Evolutionary conservation across 1,284 basidiomycete species (phyloP).

Genomic region (Somion occarium): DNA sequence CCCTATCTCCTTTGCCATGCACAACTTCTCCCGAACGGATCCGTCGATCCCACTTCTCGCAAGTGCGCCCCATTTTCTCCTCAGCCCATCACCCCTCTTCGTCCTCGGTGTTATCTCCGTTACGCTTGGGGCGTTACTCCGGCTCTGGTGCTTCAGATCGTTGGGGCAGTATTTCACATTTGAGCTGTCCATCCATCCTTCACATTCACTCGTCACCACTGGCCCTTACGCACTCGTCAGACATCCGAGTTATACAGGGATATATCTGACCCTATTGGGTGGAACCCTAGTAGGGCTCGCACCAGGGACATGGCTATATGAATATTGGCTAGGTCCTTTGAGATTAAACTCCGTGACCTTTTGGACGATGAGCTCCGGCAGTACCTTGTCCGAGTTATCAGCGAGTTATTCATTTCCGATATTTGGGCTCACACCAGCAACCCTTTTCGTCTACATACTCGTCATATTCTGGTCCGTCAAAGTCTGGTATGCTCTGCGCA

Average conservation of each 20-base stretch:
- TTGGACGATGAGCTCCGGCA: constrained; percentile 24
- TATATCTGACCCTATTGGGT: constrained; percentile 24
- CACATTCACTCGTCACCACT: constrained; percentile 22
- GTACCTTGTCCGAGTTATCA: constrained; percentile 4
- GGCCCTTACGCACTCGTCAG: constrained; percentile 27
- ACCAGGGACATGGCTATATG: constrained; percentile 23
- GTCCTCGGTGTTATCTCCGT: constrained; percentile 16
- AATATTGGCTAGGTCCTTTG: constrained; percentile 34
- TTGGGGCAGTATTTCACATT: constrained; percentile 27
- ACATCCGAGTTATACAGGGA: constrained; percentile 28
- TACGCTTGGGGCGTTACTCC: constrained; percentile 16
- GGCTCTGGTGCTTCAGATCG: constrained; percentile 23
- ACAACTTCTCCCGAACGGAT: constrained; percentile 11
- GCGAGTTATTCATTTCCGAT: constrained; percentile 15
- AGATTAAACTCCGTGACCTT: constrained; percentile 39
- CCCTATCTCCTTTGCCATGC: constrained; percentile 2
- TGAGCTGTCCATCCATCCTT: constrained; percentile 24
- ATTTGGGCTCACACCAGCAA: constrained; percentile 23
- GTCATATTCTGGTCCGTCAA: constrained; percentile 24
- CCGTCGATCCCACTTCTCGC: not conserved
- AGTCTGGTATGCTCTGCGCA: constrained; percentile 21
- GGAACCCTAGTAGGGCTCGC: constrained; percentile 19
- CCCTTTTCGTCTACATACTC: constrained; percentile 20
- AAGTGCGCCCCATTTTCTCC: constrained; percentile 1
- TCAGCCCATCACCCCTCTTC: constrained; percentile 14